Evolutionary conservation across 1,284 basidiomycete species (phyloP).

Genomic region (Phellopilus nigrolimitatus): DNA sequence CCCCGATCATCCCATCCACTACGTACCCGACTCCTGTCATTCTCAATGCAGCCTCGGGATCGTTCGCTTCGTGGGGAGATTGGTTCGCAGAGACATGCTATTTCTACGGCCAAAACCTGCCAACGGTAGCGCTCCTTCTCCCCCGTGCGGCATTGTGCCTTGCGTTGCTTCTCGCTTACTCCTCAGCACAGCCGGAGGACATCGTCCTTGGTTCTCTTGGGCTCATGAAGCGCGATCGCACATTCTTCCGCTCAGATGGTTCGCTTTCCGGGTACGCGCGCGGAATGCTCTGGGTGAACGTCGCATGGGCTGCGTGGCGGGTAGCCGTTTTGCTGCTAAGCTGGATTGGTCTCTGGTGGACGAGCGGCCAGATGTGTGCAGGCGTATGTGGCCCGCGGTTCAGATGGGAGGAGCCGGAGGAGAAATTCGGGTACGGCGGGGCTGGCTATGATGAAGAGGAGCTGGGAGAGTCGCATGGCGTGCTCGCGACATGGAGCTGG

Average conservation of each 20-base stretch:
- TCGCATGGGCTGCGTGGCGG: slow-evolving; percentile 71
- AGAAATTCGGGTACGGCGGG: slow-evolving; percentile 35
- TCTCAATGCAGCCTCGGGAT: neutral
- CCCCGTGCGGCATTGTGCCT: slow-evolving; percentile 73
- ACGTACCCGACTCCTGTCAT: neutral
- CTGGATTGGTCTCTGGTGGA: slow-evolving; percentile 70
- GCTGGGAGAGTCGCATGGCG: slow-evolving; percentile 34
- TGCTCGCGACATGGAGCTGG: slow-evolving; percentile 57
- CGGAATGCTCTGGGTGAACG: slow-evolving; percentile 71
- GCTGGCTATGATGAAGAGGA: slow-evolving; percentile 34
- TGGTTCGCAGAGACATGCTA: slow-evolving; percentile 75
- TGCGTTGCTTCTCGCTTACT: slow-evolving; percentile 65
- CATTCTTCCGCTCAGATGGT: slow-evolving; percentile 68
- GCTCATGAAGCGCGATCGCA: slow-evolving; percentile 52
- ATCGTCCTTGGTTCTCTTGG: slow-evolving; percentile 45
- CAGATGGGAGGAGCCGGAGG: slow-evolving; percentile 75
- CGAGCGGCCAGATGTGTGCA: slow-evolving; percentile 68
- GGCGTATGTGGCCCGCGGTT: slow-evolving; percentile 78
- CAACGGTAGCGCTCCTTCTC: slow-evolving; percentile 70
- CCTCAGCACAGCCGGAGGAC: slow-evolving; percentile 42
- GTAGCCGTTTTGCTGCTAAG: slow-evolving; percentile 57
- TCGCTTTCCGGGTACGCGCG: slow-evolving; percentile 67
- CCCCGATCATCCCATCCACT: slow-evolving; percentile 3
- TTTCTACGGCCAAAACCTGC: slow-evolving; percentile 74
- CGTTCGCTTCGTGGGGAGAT: slow-evolving; percentile 34